Base-by-base conservation (phyloP, 192 early-diverging fungal species). In the Lobosporangium transversale region DNA sequence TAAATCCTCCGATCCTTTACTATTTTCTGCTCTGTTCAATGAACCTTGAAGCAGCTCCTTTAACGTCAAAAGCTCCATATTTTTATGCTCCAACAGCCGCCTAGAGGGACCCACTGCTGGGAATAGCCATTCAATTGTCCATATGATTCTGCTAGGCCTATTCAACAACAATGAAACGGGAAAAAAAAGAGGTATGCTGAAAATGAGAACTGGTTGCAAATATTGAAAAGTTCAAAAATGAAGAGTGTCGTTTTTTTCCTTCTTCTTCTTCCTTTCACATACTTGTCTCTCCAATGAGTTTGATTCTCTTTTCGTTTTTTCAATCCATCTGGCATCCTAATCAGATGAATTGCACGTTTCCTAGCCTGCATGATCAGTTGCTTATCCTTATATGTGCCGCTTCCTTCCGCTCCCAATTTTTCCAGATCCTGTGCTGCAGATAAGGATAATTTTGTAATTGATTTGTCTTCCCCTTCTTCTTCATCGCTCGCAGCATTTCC, bases 231-330 rank as follows among this genome's bases (percentile, higher is more conserved):
- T n/a, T n/a, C n/a, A n/a, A n/a, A n/a, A n/a, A n/a, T n/a, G n/a
- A n/a, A n/a, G n/a, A n/a, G n/a, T n/a, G n/a, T n/a, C n/a, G n/a
- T n/a, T n/a, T n/a, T n/a, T n/a, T n/a, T n/a, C n/a, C n/a, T n/a
- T n/a, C n/a, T n/a, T n/a, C n/a, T n/a, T n/a, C n/a, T 4, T 2
- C 3, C 29, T 17, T 23, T 29, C 8, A 29, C 80, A 52, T 70
- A 86, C 84, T 83, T 86, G 45, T 71, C 63, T 55, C 71, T 82
- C 58, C 80, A 90, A 29, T 84, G 80, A 1, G 83, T 82, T 42
- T 69, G 64, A 68, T 86, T 90, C 43, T 73, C 43, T 37, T 86
- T 84, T n/a, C 78, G 83, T 32, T 85, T 73, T 62, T 87, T 81
- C 73, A 90, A 83, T 26, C 84, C 88, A 17, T 71, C 63, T 20